Conservation (phyloP, 73 alveolate genomes). For the Tetrahymena malaccensis region DNA sequence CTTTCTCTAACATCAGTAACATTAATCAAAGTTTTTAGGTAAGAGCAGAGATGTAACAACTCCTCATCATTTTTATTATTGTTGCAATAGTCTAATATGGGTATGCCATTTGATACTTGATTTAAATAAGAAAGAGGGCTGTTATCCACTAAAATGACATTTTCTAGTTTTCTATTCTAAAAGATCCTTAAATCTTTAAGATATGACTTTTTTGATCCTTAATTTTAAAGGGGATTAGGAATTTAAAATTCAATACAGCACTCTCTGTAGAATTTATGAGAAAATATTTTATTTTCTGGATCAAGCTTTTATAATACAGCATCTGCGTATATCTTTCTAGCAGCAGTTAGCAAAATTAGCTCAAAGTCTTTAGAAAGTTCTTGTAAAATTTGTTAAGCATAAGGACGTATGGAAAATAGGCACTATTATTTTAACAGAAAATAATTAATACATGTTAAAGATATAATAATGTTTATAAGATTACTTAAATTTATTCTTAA, state of each 20-base stretch:
- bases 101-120: background rate
- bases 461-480: background rate
- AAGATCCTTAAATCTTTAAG: background rate
- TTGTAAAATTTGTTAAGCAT: slow-evolving; percentile 56
- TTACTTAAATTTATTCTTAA: background rate
- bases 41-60: background rate
- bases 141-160: background rate
- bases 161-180: background rate
- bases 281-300: slow-evolving; percentile 54
- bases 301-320: slow-evolving; percentile 69
- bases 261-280: slow-evolving; percentile 79
- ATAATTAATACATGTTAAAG: background rate
- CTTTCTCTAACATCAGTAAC: background rate
- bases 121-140: background rate
- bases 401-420: slow-evolving; percentile 55
- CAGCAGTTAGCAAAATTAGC: slow-evolving; percentile 86
- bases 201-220: background rate
- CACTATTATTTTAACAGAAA: background rate
- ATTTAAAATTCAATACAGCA: slow-evolving; percentile 65
- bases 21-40: background rate
- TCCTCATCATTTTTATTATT: background rate
- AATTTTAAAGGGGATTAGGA: background rate
- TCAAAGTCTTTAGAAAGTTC: slow-evolving; percentile 63
- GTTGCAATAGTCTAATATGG: background rate
- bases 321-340: slow-evolving; percentile 85